Base-by-base conservation (phyloP, 257 asterid genomes). In the Nicotiana noctiflora region DNA sequence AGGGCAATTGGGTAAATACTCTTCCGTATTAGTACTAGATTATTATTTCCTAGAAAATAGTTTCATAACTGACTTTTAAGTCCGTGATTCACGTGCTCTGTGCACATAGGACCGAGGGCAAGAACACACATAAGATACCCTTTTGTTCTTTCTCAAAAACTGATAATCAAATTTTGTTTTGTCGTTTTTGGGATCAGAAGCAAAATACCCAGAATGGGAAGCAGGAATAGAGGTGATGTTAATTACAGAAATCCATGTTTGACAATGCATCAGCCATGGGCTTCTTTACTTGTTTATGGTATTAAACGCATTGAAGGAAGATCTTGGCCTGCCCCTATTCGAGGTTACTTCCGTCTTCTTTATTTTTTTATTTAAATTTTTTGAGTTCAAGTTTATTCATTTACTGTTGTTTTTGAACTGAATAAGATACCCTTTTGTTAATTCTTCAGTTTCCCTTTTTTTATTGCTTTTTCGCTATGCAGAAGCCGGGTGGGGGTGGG, bases 191-290 rank as follows among this genome's bases (percentile, higher is more conserved):
- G 49, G 3, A 31, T 17, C 44, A 13, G 3, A 49, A 72, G 55
- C 6, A 27, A 55, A 55, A 9, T 3, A 44, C 57, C 25, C 21
- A 32, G 82, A 90, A 90, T 92, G 93, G 90, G 88, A 29, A 87
- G 88, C 72, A 84, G 89, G 66, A 63, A 80, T 12, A 83, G 87
- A 40, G 37, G 78, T 12, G 86, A 81, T 9, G 83, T 87, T 29
- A 93, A 87, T 67, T 93, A 92, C 76, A 89, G 86, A 81, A 95
- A 93, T 85, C 98, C 98, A 74, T 95, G 98, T 84, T 87, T 95
- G 13, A 95, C 98, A 31, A 90, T 95, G 98, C 98, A 95, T 88
- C 98, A 95, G 85, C 98, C 98, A 25, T 95, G 98, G 98, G 98
- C 98, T 79, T 93, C 98, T 87, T 80, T 95, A 79, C 98, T 95